Percentiles rank a stretch among this genome's conserved stretches.
phyloP scores from a whole-genome alignment of 1,284 basidiomycete genomes.

The Pseudozyma pruni region DNA sequence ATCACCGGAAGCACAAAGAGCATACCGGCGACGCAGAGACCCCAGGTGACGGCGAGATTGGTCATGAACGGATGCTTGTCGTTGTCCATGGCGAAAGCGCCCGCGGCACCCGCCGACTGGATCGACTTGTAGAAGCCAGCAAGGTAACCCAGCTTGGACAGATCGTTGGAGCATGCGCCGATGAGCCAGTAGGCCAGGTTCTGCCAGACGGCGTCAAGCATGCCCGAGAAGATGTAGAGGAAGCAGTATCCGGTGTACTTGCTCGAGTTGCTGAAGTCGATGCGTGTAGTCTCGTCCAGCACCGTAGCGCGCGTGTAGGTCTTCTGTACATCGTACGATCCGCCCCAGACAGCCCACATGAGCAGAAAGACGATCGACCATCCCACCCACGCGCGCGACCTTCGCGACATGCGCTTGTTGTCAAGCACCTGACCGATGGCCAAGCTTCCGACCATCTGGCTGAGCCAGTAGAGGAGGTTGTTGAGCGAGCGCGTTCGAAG shows the following conservation, averaged over 20 bases:
- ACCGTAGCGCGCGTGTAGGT: conserved; percentile 47
- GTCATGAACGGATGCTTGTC: conserved; percentile 54
- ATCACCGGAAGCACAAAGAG: conserved; percentile 55
- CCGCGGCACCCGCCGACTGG: conserved; percentile 57
- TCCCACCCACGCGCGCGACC: conserved; percentile 53
- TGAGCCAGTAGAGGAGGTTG: conserved; percentile 68
- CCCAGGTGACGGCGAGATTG: conserved; percentile 59
- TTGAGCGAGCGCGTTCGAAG: conserved; percentile 69
- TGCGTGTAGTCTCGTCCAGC: conserved; percentile 15
- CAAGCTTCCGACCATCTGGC: conserved; percentile 64
- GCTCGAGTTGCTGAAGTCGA: conserved; percentile 43
- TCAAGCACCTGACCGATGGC: conserved; percentile 56
- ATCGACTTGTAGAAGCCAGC: conserved; percentile 62
- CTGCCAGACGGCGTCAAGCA: conserved; percentile 55
- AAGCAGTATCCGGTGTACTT: conserved; percentile 51
- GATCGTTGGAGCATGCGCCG: conserved; percentile 59
- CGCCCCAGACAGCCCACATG: conserved; percentile 62
- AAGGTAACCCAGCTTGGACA: conserved; percentile 56
- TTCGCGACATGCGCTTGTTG: conserved; percentile 45
- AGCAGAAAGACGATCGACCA: conserved; percentile 55
- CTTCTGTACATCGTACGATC: conserved; percentile 54
- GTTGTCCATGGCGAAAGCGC: conserved; percentile 56
- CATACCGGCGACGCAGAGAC: conserved; percentile 51
- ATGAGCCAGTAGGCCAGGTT: conserved; percentile 56
- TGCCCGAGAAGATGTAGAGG: conserved; percentile 61